A percentile compares a stretch with the other conserved stretches of the same genome.
Evolutionary conservation across 2,329 filamentous ascomycete species (phyloP).

Genomic region (Phoma herbarum): DNA sequence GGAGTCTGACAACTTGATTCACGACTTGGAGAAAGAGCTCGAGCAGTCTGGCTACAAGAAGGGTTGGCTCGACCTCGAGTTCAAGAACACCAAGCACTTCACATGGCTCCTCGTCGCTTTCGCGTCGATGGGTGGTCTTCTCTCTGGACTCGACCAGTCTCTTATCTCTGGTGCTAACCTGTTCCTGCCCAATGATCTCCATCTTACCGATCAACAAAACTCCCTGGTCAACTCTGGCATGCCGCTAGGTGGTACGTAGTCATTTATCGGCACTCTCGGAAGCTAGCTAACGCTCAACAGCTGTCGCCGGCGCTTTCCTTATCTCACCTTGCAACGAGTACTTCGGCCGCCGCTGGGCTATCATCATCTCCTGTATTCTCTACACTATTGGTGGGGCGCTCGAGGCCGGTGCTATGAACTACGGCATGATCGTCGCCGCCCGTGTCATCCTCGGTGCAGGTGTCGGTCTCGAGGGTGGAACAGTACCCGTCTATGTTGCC

Average conservation of each 20-base stretch:
- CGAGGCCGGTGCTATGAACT: slow-evolving; percentile 73
- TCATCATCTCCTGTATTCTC: slow-evolving; percentile 72
- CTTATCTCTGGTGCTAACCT: slow-evolving; percentile 76
- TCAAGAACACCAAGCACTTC: slow-evolving; percentile 70
- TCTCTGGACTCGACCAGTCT: slow-evolving; percentile 77
- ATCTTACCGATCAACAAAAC: slow-evolving; percentile 64
- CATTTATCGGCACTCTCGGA: neutral
- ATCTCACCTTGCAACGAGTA: slow-evolving; percentile 73
- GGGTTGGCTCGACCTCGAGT: slow-evolving; percentile 63
- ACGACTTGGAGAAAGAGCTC: slow-evolving; percentile 53
- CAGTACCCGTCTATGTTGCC: slow-evolving; percentile 77
- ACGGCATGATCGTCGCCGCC: slow-evolving; percentile 74
- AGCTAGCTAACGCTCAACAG: slow-evolving; percentile 42
- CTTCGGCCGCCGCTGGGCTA: slow-evolving; percentile 72
- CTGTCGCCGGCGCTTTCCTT: slow-evolving; percentile 73
- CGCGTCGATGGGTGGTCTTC: slow-evolving; percentile 77
- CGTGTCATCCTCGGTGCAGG: slow-evolving; percentile 75
- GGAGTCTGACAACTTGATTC: slow-evolving; percentile 57
- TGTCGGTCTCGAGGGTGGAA: slow-evolving; percentile 77
- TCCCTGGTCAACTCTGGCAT: slow-evolving; percentile 75
- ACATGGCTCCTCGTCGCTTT: slow-evolving; percentile 74
- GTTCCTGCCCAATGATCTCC: slow-evolving; percentile 68
- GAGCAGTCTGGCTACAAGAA: slow-evolving; percentile 49
- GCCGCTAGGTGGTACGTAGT: slow-evolving; percentile 64
- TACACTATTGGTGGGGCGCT: slow-evolving; percentile 76